These are phyloP conservation scores for Penicillium thymicola DNA, from an alignment of 2,329 filamentous ascomycete species.

Conservation along the genomic window DNA sequence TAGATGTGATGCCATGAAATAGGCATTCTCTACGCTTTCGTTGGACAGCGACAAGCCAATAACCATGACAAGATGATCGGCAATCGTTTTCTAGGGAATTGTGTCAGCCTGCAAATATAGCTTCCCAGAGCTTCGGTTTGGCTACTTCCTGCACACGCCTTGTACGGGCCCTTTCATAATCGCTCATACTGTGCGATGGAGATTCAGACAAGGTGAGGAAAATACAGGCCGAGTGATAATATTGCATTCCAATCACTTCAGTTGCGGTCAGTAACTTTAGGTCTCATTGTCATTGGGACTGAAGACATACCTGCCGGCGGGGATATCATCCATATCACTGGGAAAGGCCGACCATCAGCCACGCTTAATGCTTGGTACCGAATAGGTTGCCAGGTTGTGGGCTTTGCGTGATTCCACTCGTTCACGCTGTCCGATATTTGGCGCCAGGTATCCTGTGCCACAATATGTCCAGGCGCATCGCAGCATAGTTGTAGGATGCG, in stretches of 20 bases:
- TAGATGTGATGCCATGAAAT: slow-evolving; percentile 35
- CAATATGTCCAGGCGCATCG: slow-evolving; percentile 17
- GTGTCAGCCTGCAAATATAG: neutral
- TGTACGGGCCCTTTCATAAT: slow-evolving; percentile 28
- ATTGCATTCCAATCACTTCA: slow-evolving; percentile 38
- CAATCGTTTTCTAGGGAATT: slow-evolving; percentile 25
- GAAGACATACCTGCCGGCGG: slow-evolving; percentile 31
- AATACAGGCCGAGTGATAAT: slow-evolving; percentile 36
- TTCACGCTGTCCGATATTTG: slow-evolving; percentile 27
- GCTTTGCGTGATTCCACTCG: slow-evolving; percentile 30
- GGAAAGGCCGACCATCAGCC: slow-evolving; percentile 28
- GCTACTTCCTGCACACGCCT: slow-evolving; percentile 30
- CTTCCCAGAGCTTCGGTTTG: neutral
- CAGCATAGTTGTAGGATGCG: slow-evolving; percentile 34
- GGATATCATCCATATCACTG: slow-evolving; percentile 38
- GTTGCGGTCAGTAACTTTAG: neutral
- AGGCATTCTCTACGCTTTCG: slow-evolving; percentile 34
- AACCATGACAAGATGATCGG: slow-evolving; percentile 28
- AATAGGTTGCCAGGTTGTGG: slow-evolving; percentile 34
- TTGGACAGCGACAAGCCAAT: slow-evolving; percentile 35
- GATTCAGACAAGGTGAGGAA: slow-evolving; percentile 30
- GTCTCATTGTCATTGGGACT: neutral
- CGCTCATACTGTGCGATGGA: slow-evolving; percentile 19
- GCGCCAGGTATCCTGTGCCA: slow-evolving; percentile 26
- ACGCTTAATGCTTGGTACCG: slow-evolving; percentile 29